Evolutionary conservation across 495 filamentous ascomycete genomes (phyloP).

Genomic region (Aspergillus ellipticus): DNA sequence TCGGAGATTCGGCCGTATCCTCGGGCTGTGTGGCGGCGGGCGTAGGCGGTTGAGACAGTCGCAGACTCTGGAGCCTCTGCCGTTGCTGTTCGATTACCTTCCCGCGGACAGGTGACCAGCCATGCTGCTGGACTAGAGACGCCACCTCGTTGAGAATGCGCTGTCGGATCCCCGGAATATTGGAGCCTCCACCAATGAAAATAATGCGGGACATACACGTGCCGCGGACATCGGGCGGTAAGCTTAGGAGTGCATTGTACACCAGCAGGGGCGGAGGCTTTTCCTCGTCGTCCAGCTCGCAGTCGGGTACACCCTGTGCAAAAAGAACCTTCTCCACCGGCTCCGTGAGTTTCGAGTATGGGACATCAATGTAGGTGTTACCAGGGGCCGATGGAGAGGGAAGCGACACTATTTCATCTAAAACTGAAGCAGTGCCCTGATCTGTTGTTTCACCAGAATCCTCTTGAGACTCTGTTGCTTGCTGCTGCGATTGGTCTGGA

Average conservation of each 20-base stretch:
- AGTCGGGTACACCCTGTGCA: slow-evolving; percentile 43
- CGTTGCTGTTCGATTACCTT: slow-evolving; percentile 55
- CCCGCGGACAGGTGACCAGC: slow-evolving; percentile 74
- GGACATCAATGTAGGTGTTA: slow-evolving; percentile 45
- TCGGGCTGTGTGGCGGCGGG: slow-evolving; percentile 13
- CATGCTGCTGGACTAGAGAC: slow-evolving; percentile 55
- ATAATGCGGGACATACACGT: slow-evolving; percentile 88
- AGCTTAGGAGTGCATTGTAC: slow-evolving; percentile 67
- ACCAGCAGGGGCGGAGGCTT: slow-evolving; percentile 68
- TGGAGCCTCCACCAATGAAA: slow-evolving; percentile 77
- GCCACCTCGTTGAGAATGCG: slow-evolving; percentile 74
- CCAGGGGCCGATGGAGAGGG: slow-evolving; percentile 42
- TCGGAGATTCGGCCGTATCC: not conserved
- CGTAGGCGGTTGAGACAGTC: slow-evolving; percentile 25
- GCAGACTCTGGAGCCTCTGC: slow-evolving; percentile 46
- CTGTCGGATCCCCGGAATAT: slow-evolving; percentile 75
- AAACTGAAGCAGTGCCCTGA: not conserved
- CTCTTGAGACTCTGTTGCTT: not conserved
- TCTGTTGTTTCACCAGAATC: slow-evolving; percentile 1
- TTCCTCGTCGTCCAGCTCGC: slow-evolving; percentile 80
- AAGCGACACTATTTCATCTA: slow-evolving; percentile 30
- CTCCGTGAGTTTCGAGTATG: slow-evolving; percentile 63
- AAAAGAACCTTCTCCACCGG: slow-evolving; percentile 78
- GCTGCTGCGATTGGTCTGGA: not conserved
- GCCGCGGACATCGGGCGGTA: slow-evolving; percentile 77